These are phyloP conservation scores for Gracilaria gracilis DNA, from an alignment of 23 red algal species.

Conservation along the genomic window DNA sequence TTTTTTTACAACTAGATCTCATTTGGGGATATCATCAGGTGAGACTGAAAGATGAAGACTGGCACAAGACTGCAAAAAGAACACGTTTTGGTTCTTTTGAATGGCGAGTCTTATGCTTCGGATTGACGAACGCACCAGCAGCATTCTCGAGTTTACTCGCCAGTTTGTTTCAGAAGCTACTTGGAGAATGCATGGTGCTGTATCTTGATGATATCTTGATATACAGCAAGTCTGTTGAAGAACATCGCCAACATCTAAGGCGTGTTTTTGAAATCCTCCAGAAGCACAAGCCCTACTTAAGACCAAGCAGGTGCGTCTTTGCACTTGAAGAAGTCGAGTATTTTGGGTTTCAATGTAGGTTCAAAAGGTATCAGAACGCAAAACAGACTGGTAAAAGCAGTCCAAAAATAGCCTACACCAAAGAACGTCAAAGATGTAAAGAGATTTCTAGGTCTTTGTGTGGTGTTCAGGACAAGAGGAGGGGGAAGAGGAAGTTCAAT, in stretches of 20 bases:
- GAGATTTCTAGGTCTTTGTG: constrained; percentile 31
- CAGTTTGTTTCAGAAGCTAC: constrained; percentile 8
- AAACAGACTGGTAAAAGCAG: neutral
- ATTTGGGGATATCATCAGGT: constrained; percentile 16
- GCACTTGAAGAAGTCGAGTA: constrained; percentile 14
- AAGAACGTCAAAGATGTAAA: constrained; percentile 13
- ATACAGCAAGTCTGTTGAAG: constrained; percentile 38
- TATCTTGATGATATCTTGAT: constrained; percentile 26
- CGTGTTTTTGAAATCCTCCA: neutral
- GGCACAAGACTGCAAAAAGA: constrained; percentile 32
- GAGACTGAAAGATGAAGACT: constrained; percentile 25
- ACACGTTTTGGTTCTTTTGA: constrained; percentile 44
- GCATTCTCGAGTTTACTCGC: neutral
- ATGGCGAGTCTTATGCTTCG: constrained; percentile 24
- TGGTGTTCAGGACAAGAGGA: too few species aligned
- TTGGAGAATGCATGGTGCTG: constrained; percentile 20
- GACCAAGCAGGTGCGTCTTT: neutral
- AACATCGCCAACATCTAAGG: constrained; percentile 3
- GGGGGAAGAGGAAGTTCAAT: too few species aligned
- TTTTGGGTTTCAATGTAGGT: constrained; percentile 8
- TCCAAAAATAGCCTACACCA: constrained; percentile 10
- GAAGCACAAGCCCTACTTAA: neutral
- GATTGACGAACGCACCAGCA: constrained; percentile 14
- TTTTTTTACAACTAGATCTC: constrained; percentile 39
- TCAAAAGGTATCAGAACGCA: constrained; percentile 6